Percentiles rank a stretch among this genome's conserved stretches.
Evolutionary conservation across 345 rosid genomes (phyloP).

Genomic region (Gossypium australe): DNA sequence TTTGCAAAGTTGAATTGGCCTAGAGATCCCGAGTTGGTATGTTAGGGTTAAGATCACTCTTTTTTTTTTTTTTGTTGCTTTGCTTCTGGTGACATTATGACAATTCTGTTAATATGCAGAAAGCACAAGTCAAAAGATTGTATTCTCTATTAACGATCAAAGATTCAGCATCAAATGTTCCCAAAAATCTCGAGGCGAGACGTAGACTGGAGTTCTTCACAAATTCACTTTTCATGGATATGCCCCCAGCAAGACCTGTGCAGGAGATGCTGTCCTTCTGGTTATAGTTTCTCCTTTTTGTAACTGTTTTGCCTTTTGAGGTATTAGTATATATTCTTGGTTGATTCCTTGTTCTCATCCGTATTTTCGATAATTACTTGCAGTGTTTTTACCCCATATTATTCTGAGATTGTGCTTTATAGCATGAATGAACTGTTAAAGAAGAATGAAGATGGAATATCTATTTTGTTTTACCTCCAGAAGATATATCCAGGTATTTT

Average conservation of each 20-base stretch:
- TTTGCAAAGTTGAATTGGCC: conserved; percentile 94
- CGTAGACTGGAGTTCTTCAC: conserved; percentile 88
- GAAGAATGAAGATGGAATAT: conserved; percentile 97
- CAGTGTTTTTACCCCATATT: conserved; percentile 98
- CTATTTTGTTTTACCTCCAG: conserved; percentile 93
- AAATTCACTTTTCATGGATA: conserved; percentile 91
- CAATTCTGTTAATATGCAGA: conserved; percentile 44
- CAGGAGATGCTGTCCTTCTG: conserved; percentile 82
- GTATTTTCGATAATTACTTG: conserved; percentile 15
- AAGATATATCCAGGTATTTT: conserved; percentile 91
- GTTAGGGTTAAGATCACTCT: conserved; percentile 7
- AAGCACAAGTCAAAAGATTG: conserved; percentile 67
- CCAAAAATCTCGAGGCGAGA: conserved; percentile 87
- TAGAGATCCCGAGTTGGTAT: conserved; percentile 74
- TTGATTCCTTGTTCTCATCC: conserved; percentile 21
- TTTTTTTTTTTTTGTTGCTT: background rate
- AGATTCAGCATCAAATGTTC: conserved; percentile 86
- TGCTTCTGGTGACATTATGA: conserved; percentile 13
- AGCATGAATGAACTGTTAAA: conserved; percentile 79
- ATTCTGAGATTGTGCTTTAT: conserved; percentile 93
- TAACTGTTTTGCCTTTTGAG: background rate
- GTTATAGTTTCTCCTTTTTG: conserved; percentile 24
- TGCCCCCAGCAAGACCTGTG: conserved; percentile 73
- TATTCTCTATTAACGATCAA: conserved; percentile 79
- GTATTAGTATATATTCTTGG: conserved; percentile 6